Conservation (phyloP, 352 stramenopile species). For the Peronospora destructor region DNA sequence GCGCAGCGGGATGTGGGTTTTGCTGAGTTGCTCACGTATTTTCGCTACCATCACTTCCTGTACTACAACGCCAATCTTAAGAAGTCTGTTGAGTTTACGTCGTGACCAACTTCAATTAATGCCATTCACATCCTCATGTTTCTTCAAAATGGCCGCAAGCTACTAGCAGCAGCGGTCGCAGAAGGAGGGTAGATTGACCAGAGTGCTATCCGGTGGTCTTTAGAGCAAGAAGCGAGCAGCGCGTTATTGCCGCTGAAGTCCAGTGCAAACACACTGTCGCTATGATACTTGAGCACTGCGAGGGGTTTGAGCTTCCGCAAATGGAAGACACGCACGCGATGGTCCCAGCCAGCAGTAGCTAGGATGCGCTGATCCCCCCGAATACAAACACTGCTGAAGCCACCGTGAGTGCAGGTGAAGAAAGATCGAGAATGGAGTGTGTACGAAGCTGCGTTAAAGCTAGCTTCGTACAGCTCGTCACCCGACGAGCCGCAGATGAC, state of each 20-base stretch:
- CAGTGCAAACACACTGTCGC: conserved; percentile 63
- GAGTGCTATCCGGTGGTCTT: conserved; percentile 71
- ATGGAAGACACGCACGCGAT: conserved; percentile 70
- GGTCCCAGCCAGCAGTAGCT: conserved; percentile 71
- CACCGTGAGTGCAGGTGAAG: conserved; percentile 51
- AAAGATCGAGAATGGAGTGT: conserved; percentile 37
- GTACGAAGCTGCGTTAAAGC: conserved; percentile 40
- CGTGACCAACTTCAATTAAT: conserved; percentile 13
- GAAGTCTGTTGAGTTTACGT: conserved; percentile 79
- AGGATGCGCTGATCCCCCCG: conserved; percentile 70
- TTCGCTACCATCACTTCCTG: conserved; percentile 82
- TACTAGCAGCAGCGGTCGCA: conserved; percentile 14
- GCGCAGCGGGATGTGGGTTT: conserved; percentile 72
- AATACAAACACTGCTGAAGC: conserved; percentile 62
- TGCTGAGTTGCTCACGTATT: conserved; percentile 77
- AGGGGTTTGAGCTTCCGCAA: conserved; percentile 65
- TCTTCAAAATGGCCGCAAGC: conserved; percentile 32
- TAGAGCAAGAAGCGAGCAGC: conserved; percentile 61
- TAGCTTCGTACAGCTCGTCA: conserved; percentile 40
- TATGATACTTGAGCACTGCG: conserved; percentile 75
- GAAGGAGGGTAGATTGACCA: conserved; percentile 70
- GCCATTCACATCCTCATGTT: too few relatives aligned
- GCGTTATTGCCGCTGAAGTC: conserved; percentile 61
- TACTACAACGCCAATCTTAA: conserved; percentile 88
- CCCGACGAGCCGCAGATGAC: conserved; percentile 59